Conservation (phyloP, 192 early-diverging fungal species). For the Spinellus fusiger region DNA sequence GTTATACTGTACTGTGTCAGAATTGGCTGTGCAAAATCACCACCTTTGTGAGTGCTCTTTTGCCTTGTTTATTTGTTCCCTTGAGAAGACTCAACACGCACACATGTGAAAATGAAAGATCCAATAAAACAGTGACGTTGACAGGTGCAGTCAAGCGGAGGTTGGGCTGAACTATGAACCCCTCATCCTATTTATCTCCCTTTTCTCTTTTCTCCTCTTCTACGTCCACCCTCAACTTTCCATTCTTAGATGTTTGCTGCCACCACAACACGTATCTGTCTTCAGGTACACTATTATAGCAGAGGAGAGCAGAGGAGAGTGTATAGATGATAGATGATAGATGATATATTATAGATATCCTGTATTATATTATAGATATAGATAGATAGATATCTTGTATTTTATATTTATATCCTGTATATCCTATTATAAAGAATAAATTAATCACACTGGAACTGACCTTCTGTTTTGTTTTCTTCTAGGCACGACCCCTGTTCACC, state of each 20-base stretch:
- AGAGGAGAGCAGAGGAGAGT: not conserved
- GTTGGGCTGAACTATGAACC: not conserved
- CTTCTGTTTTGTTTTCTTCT: not conserved
- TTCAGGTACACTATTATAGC: conserved; percentile 2
- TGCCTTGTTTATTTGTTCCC: too few species aligned
- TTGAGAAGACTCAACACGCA: too few species aligned
- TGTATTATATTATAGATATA: not conserved
- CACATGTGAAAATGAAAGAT: not conserved
- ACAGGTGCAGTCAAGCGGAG: not conserved
- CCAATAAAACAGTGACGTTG: not conserved
- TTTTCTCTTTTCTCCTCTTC: not conserved
- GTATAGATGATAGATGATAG: too few species aligned
- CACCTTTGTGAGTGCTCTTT: too few species aligned
- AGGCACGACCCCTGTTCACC: conserved; percentile 9
- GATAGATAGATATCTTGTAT: not conserved
- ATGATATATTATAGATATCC: not conserved
- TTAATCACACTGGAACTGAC: not conserved
- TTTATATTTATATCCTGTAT: too few species aligned
- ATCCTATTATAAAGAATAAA: not conserved
- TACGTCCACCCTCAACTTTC: not conserved
- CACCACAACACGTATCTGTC: conserved; percentile 11
- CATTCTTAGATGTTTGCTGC: conserved; percentile 1
- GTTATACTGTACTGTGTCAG: too few species aligned
- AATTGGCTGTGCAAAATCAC: too few species aligned
- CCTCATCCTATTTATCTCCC: not conserved